Evolutionary conservation across 148 eudicot species (phyloP).

Genomic region (Polygonum maritimum): DNA sequence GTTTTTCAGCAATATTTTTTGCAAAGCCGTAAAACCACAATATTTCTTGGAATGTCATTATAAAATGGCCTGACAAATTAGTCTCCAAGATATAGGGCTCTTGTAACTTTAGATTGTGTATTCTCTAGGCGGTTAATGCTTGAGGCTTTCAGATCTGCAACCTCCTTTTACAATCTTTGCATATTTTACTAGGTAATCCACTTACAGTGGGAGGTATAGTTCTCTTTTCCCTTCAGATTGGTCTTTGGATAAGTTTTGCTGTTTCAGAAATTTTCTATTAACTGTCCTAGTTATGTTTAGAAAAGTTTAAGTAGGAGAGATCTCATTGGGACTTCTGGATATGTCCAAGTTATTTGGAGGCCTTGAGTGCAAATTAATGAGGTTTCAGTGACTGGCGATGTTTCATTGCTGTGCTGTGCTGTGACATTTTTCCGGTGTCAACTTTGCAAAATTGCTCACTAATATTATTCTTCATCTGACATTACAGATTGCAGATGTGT

Average conservation of each 20-base stretch:
- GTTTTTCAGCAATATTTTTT: too few species aligned
- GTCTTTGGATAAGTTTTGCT: background rate
- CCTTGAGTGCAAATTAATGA: background rate
- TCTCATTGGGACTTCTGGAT: background rate
- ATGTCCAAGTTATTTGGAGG: background rate
- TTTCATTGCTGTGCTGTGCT: background rate
- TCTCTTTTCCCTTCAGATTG: background rate
- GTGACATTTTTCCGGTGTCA: background rate
- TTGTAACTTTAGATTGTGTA: too few species aligned
- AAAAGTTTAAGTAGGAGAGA: background rate
- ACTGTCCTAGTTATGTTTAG: background rate
- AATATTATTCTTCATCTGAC: background rate
- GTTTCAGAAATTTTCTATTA: background rate
- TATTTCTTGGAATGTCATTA: too few species aligned
- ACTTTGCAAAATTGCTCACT: background rate
- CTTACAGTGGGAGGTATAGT: background rate
- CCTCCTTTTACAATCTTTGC: background rate
- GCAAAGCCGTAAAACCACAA: too few species aligned
- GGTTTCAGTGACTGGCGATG: background rate
- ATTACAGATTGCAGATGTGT: slow-evolving; percentile 86
- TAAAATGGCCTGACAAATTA: too few species aligned
- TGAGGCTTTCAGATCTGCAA: background rate
- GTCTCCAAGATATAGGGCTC: too few species aligned
- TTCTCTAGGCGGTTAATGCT: background rate
- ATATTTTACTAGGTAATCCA: background rate